Conservation (phyloP, 2,329 filamentous ascomycete species). For the Fusarium armeniacum region DNA sequence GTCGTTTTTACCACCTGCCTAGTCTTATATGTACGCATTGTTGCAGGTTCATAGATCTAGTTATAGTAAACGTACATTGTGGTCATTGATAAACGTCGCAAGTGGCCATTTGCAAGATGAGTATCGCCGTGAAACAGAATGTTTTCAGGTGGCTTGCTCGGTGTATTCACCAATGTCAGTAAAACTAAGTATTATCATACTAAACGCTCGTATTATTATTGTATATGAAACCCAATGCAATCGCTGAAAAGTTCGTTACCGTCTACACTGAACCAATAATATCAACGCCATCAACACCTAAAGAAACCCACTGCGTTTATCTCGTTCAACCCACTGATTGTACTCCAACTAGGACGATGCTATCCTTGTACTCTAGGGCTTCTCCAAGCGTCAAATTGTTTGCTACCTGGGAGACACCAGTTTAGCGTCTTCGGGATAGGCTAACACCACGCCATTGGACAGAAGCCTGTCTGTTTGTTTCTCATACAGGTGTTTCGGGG, state of each 20-base stretch:
- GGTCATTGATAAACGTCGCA: neutral
- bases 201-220: constrained; percentile 24
- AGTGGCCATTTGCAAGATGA: neutral
- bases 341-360: neutral
- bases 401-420: neutral
- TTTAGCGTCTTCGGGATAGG: neutral
- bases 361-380: neutral
- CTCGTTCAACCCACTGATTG: constrained; percentile 4
- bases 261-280: constrained; percentile 35
- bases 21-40: neutral
- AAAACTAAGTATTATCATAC: neutral
- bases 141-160: neutral
- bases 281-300: constrained; percentile 26
- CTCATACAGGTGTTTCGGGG: neutral
- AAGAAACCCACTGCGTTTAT: constrained; percentile 26
- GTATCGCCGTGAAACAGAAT: neutral
- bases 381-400: neutral
- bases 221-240: constrained; percentile 7
- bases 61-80: neutral
- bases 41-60: neutral
- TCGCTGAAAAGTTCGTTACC: constrained; percentile 19
- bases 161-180: neutral
- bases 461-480: neutral
- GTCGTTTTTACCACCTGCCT: constrained; percentile 92
- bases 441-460: neutral